Evolutionary conservation across 768 basidiomycete genomes (phyloP), one percentile per base, ranked within the genome.

Genomic region (Gloeostereum incarnatum): DNA sequence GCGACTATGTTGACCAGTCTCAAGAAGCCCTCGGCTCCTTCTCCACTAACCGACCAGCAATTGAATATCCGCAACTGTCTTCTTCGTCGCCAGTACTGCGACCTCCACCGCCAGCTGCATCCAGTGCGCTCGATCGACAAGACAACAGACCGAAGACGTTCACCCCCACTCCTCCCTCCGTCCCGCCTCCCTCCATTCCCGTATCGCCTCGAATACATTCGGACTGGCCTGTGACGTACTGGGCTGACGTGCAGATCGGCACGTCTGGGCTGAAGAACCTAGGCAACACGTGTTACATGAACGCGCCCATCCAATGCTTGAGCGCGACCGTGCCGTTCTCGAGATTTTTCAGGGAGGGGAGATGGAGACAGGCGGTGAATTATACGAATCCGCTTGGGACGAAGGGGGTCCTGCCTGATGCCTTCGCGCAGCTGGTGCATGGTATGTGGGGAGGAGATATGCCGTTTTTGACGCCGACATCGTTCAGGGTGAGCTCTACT

Each of bases 211-310:
- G 74, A 18, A 83, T 87, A 45, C 58, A 60, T 20, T 79, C 75
- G n/a, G 78, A 82, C 32, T 92, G 86, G 53, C 83, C 86, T 3
- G 79, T 90, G 16, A 68, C 68, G 4, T 93, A 85, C 56, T 97
- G 92, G 92, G 59, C 69, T 10, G 87, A 92, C 53, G 65, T 76
- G 27, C 74, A 81, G 44, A 78, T 92, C 38, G 83, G 81, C 17
- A 78, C 78, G 14, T 78, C 81, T 0, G 94, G 94, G 3, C 57
- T 99, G 54, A 93, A 93, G 73, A 99, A 99, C 55, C 54, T 98
- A 43, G 82, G 86, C 13, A 98, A 97, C 56, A 99, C 96, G 6
- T 99, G 96, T 57, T 99, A 98, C 55, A 98, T 98, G 91, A 98
- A 98, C 56, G 88, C 96, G 21, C 92, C 91, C 5, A 76, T 99